A percentile compares a stretch with the other conserved stretches of the same genome.
phyloP scores from a whole-genome alignment of 2,329 filamentous ascomycete genomes.

The Xylariomycetidae sp. region DNA sequence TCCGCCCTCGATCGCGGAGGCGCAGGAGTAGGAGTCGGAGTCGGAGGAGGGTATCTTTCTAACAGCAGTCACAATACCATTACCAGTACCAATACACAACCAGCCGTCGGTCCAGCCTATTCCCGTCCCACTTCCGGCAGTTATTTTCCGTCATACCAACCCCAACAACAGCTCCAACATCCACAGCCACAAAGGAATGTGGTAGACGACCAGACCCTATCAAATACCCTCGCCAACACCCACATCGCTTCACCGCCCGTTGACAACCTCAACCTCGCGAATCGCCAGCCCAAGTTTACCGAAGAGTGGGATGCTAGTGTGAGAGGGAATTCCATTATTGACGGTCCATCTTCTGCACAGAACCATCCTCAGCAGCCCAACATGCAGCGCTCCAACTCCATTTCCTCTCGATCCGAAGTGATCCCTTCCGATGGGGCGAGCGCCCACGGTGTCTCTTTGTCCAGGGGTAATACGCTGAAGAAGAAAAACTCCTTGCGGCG shows the following conservation, averaged over 20 bases:
- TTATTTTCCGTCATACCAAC: slow-evolving; percentile 26
- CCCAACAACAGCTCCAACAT: slow-evolving; percentile 12
- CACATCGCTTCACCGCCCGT: slow-evolving; percentile 23
- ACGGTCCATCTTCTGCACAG: slow-evolving; percentile 34
- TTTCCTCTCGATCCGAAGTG: slow-evolving; percentile 46
- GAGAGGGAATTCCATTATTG: slow-evolving; percentile 60
- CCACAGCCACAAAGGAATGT: slow-evolving; percentile 13
- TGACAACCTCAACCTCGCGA: slow-evolving; percentile 15
- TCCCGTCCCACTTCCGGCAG: no score
- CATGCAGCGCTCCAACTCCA: slow-evolving; percentile 60
- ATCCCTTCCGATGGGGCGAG: slow-evolving; percentile 37
- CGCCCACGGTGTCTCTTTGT: slow-evolving; percentile 31
- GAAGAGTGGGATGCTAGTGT: slow-evolving; percentile 69
- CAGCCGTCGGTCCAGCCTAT: no score
- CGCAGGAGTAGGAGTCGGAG: no score
- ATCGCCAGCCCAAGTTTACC: slow-evolving; percentile 50
- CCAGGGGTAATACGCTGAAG: slow-evolving; percentile 69
- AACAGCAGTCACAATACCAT: no score
- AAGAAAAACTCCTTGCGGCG: slow-evolving; percentile 80
- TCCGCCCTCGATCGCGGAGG: no score
- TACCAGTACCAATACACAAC: no score
- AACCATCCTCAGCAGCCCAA: slow-evolving; percentile 18
- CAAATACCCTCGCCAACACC: slow-evolving; percentile 34
- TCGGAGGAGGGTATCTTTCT: no score
- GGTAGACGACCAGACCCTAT: slow-evolving; percentile 29